Evolutionary conservation across 176 grass and related monocot genomes (phyloP).

Genomic region (Oryza rufipogon): DNA sequence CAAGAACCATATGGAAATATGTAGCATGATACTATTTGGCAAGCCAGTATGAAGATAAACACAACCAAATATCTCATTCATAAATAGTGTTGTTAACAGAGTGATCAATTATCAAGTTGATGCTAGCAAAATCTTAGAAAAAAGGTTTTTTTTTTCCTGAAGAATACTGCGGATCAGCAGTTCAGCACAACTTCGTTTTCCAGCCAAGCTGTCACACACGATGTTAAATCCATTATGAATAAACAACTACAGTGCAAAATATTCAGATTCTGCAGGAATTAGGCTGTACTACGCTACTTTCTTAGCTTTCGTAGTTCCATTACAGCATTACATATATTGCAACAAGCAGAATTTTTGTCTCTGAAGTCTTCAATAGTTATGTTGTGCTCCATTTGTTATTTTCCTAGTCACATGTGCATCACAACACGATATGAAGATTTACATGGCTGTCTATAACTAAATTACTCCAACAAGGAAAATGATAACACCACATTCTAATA

Average conservation of each 20-base stretch:
- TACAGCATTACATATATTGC: neutral
- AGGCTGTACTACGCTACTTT: slow-evolving; percentile 9
- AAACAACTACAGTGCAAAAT: neutral
- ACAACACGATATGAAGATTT: neutral
- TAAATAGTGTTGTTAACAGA: slow-evolving; percentile 26
- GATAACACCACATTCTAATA: slow-evolving; percentile 14
- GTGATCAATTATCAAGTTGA: slow-evolving; percentile 8
- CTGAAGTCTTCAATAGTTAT: neutral
- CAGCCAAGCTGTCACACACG: neutral
- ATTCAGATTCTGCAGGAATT: slow-evolving; percentile 14
- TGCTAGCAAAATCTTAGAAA: neutral
- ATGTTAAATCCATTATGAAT: slow-evolving; percentile 23
- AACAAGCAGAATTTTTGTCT: neutral
- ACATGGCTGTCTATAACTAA: neutral
- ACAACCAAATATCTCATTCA: slow-evolving; percentile 33
- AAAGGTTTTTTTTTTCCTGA: neutral
- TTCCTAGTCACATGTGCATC: slow-evolving; percentile 5
- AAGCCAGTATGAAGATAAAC: slow-evolving; percentile 2
- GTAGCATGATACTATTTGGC: neutral
- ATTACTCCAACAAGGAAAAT: slow-evolving; percentile 16
- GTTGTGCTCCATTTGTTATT: slow-evolving; percentile 9
- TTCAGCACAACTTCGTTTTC: slow-evolving; percentile 9
- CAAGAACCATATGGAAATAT: neutral
- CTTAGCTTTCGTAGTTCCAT: neutral
- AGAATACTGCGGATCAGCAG: slow-evolving; percentile 5